Base-by-base conservation (phyloP, 352 stramenopile genomes). In the Peronospora destructor region DNA sequence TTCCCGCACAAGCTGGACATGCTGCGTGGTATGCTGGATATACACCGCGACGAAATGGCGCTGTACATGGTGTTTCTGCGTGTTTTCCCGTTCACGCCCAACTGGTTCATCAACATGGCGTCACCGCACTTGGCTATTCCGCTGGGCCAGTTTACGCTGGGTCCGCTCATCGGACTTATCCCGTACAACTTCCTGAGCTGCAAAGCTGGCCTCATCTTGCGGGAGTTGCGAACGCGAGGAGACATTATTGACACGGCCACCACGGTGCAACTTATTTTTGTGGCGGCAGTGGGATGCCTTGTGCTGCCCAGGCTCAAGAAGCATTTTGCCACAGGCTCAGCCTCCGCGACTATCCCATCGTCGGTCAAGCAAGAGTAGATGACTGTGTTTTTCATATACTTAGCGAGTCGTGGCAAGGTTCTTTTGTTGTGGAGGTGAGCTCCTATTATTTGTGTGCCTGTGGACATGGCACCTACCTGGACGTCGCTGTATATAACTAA, bases 41-140 rank as follows among this genome's bases (percentile, higher is more conserved):
- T 50, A 3, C 76, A 91, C 42, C 68, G 76, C n/a, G 64, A 85
- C 53, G 76, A 91, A 53, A 69, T 91, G 46, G 71, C 65, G 52
- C 60, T 88, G n/a, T 91, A 91, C 61, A 87, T 88, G 71, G 61
- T 88, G 17, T 91, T 88, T 55, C 45, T 91, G 44, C 74, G 80
- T 25, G 75, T 91, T 3, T 91, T 91, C 52, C 79, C 79, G 23
- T 88, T 91, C 58, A 86, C 79, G 13, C 79, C 79, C 55, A 91
- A 91, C 53, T 91, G 79, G 79, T 91, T 91, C 45, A 85, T 91
- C 66, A 91, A 91, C 70, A 61, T 91, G 62, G 78, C 79, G 50
- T 84, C 79, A 29, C 76, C 79, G 29, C 79, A 91, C 35, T 49
- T 91, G 39, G 60, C 69, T 17, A 88, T 91, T 48, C 74, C 79